These are phyloP conservation scores for Nitzschia sp. DNA, from an alignment of 108 stramenopile species.

Conservation along the genomic window DNA sequence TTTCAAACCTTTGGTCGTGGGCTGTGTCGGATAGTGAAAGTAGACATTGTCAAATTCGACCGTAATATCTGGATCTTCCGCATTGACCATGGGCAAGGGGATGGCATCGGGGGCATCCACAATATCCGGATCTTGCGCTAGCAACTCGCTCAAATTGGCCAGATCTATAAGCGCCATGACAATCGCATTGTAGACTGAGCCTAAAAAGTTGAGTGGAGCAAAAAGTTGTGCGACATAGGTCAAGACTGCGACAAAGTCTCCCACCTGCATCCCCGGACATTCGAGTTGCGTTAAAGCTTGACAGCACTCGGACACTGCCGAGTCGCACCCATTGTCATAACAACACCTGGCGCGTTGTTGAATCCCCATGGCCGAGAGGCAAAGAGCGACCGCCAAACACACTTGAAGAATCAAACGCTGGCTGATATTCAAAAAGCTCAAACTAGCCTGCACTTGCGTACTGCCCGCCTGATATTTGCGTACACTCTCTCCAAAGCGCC, in stretches of 20 bases:
- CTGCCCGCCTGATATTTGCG: constrained; percentile 74
- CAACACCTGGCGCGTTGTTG: constrained; percentile 69
- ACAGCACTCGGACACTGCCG: constrained; percentile 66
- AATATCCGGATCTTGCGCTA: constrained; percentile 90
- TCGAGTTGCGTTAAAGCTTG: constrained; percentile 30
- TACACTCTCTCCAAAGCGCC: constrained; percentile 75
- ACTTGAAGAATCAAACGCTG: constrained; percentile 88
- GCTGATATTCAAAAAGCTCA: constrained; percentile 87
- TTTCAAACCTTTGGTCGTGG: constrained; percentile 76
- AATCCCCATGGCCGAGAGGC: constrained; percentile 68
- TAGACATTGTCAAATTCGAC: constrained; percentile 93
- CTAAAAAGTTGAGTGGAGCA: constrained; percentile 94
- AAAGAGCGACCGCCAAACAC: constrained; percentile 77
- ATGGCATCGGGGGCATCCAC: constrained; percentile 83
- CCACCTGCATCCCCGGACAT: constrained; percentile 90
- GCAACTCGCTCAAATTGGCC: constrained; percentile 87
- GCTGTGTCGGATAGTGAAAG: constrained; percentile 94
- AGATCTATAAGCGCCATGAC: constrained; percentile 94
- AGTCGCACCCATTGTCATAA: constrained; percentile 60
- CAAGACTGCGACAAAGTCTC: constrained; percentile 95
- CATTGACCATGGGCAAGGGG: constrained; percentile 41
- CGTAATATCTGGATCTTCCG: constrained; percentile 68
- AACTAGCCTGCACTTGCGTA: constrained; percentile 83
- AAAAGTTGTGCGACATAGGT: constrained; percentile 90
- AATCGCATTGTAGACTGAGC: constrained; percentile 87